Base-by-base conservation (phyloP, 2,329 filamentous ascomycete species). In the Myriosclerotinia duriaeana region DNA sequence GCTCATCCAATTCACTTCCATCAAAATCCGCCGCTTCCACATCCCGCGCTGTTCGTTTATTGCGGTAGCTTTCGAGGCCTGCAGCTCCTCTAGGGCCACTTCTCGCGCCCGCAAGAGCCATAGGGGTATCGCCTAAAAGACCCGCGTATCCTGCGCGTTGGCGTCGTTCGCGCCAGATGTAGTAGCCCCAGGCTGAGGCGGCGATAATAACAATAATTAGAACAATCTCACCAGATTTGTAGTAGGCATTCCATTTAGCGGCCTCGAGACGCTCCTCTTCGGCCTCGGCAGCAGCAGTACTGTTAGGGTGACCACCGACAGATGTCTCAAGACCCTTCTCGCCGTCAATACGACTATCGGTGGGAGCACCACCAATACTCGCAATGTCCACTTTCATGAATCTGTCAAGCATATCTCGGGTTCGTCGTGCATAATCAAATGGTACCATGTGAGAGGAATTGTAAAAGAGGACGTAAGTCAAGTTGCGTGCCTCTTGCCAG, bases 401-500 rank as follows among this genome's bases (percentile, higher is more conserved):
- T 52, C 95, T 90, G 78, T 99, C 94, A 20, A 99, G 87, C 95
- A 99, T 99, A 77, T 98, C 95, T 69, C 94, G 87, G 26, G 89
- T 90, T 68, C 93, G 89, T 58, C 92, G 88, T 1, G 94, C 89
- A 73, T 90, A 91, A 78, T 99, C 94, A 75, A 95, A 98, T 0
- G 95, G 96, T 1, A 99, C 95, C 95, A 99, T 99, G 78, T 99
- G 95, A 60, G 91, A 96, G 20, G 92, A 88, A 78, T 99, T 96
- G 82, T 96, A 92, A 79, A 98, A 97, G 52, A 96, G 83, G 42
- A 99, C 89, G 76, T 99, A 99, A 0, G 95, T 97, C 69, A 99
- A 80, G 79, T 99, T 99, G 71, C 96, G 88, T 1, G 95, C 94
- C 77, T 93, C 87, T 78, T 99, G 96, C 83, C 94, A 99, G 75